A percentile compares a stretch with the other conserved stretches of the same genome.
phyloP scores from a whole-genome alignment of 1,284 basidiomycete genomes.

The Leccinum pachyderme region DNA sequence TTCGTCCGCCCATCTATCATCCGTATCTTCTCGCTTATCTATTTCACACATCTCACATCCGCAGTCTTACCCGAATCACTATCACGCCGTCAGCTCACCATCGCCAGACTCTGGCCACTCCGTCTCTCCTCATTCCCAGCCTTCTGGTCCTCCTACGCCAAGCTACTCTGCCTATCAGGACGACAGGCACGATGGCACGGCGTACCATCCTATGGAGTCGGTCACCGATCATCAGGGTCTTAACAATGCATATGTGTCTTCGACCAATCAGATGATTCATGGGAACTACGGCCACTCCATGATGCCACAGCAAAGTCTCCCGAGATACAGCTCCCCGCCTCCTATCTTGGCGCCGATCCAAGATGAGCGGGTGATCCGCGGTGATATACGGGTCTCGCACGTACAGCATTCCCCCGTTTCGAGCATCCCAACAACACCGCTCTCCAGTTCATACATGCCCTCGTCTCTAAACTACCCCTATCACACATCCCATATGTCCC shows the following conservation, averaged over 20 bases:
- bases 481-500: conserved; percentile 32
- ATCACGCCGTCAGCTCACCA: conserved; percentile 34
- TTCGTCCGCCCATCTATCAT: conserved; percentile 31
- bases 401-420: conserved; percentile 36
- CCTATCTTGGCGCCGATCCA: conserved; percentile 56
- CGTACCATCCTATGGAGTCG: conserved; percentile 30
- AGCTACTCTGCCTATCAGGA: conserved; percentile 47
- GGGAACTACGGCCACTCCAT: conserved; percentile 32
- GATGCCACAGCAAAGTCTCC: conserved; percentile 26
- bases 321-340: conserved; percentile 50
- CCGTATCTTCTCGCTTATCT: conserved; percentile 35
- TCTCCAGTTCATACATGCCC: conserved; percentile 38
- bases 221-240: conserved; percentile 30
- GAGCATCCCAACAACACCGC: conserved; percentile 28
- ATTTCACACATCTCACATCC: conserved; percentile 39
- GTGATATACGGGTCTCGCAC: conserved; percentile 33
- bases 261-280: conserved; percentile 35
- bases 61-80: conserved; percentile 38
- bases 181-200: conserved; percentile 37
- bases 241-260: conserved; percentile 30
- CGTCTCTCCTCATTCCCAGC: conserved; percentile 45
- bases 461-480: conserved; percentile 41
- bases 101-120: conserved; percentile 40
- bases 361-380: conserved; percentile 40
- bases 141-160: conserved; percentile 48